Percentiles rank a stretch among this genome's conserved stretches.
Evolutionary conservation across 257 asterid genomes (phyloP).

Genomic region (Apocynum venetum): DNA sequence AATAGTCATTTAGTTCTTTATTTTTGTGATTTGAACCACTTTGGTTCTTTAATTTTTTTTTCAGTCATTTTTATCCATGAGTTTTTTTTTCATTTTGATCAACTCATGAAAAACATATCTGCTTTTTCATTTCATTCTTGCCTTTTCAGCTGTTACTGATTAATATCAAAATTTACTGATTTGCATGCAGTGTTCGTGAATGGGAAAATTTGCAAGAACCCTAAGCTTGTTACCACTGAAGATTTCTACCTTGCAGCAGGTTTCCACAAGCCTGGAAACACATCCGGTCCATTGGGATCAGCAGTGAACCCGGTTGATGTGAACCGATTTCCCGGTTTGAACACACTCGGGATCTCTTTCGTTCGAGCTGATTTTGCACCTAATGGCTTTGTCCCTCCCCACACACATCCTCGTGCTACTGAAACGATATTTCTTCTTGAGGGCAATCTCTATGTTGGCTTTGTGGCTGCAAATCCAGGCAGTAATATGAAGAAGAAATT

Average conservation of each 20-base stretch:
- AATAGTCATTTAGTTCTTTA: too few relatives aligned
- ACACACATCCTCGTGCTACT: slow-evolving; percentile 1
- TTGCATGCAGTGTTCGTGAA: background rate
- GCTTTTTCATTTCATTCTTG: too few relatives aligned
- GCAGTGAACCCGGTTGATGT: background rate
- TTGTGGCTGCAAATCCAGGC: background rate
- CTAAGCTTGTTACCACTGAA: background rate
- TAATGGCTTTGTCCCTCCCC: slow-evolving; percentile 1
- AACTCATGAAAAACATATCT: too few relatives aligned
- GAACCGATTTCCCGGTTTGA: background rate
- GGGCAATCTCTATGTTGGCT: background rate
- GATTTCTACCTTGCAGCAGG: slow-evolving; percentile 3
- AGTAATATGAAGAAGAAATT: background rate
- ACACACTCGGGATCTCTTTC: background rate
- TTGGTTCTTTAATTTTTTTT: too few relatives aligned
- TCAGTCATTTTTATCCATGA: too few relatives aligned
- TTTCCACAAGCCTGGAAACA: background rate
- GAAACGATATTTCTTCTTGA: background rate
- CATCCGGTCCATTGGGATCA: background rate
- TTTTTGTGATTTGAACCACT: too few relatives aligned
- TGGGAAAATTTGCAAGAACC: slow-evolving; percentile 4
- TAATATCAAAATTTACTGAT: too few relatives aligned
- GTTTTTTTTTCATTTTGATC: too few relatives aligned
- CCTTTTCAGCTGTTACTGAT: too few relatives aligned
- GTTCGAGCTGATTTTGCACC: slow-evolving; percentile 4